Base-by-base conservation (phyloP, 202 grass and related monocot genomes). In the Hordeum pubiflorum region DNA sequence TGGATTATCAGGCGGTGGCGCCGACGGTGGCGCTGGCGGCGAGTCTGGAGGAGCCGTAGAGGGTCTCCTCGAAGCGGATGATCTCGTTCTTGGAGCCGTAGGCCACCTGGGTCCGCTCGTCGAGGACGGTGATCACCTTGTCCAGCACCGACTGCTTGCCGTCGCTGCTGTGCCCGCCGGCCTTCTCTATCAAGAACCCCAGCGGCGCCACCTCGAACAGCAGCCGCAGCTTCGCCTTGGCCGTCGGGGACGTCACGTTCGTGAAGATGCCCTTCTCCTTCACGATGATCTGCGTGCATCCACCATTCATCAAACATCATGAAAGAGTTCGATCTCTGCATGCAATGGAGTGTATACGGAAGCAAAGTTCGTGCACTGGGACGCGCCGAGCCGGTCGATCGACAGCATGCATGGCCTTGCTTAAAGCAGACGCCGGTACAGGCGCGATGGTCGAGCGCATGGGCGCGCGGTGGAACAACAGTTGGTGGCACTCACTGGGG, bases 191-290 rank as follows among this genome's bases (percentile, higher is more conserved):
- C 84, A 98, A 33, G 9, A 98, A 72, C 2, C 95, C 92, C 60
- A 98, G 77, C 9, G 95, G 95, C 27, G 95, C 92, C 77, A 94
- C 92, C 81, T 98, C 95, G 77, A 98, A 98, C 32, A 98, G 80
- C 2, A 98, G 90, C 82, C 95, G 89, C 82, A 98, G 79, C 88
- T 98, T 98, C 2, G 92, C 95, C 84, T 98, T 98, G 0, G 95
- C 62, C 12, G 89, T 73, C 0, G 92, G 88, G 0, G 95, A 98
- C 38, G 77, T 91, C 85, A 98, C 95, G 37, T 98, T 95, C 33
- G 95, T 98, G 92, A 98, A 98, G 77, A 98, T 93, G 59, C 92
- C 95, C 41, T 93, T 98, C 88, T 95, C 95, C 73, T 98, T 98
- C 14, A 95, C 95, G 86, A 95, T 95, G 86, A 98, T 98, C 95